Evolutionary conservation across 2,329 filamentous ascomycete genomes (phyloP).

Genomic region (Elsinoe arachidis): DNA sequence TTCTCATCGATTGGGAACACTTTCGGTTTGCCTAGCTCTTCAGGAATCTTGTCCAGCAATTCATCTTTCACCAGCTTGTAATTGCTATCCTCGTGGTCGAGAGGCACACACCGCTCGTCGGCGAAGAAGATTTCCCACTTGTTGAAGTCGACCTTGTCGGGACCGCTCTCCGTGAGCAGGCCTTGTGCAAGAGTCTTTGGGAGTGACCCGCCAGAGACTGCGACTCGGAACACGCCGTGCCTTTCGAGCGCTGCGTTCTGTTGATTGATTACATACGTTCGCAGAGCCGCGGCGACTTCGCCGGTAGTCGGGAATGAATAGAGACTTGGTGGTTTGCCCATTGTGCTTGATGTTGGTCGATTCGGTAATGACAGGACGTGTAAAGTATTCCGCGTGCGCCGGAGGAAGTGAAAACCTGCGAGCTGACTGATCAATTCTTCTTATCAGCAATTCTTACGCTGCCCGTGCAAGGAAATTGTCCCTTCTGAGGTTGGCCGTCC

Average conservation of each 20-base stretch:
- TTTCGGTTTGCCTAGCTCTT: slow-evolving; percentile 53
- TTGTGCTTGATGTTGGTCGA: slow-evolving; percentile 17
- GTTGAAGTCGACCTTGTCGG: slow-evolving; percentile 62
- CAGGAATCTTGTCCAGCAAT: slow-evolving; percentile 78
- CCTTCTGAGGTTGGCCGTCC: neutral
- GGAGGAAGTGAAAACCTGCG: neutral
- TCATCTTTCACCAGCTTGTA: slow-evolving; percentile 81
- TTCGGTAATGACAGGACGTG: neutral
- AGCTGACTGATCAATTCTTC: slow-evolving; percentile 11
- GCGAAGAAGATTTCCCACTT: slow-evolving; percentile 99
- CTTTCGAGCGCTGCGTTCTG: slow-evolving; percentile 73
- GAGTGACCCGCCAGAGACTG: slow-evolving; percentile 86
- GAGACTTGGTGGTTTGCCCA: slow-evolving; percentile 48
- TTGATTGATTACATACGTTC: slow-evolving; percentile 70
- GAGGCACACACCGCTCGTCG: slow-evolving; percentile 88
- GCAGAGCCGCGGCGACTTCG: slow-evolving; percentile 66
- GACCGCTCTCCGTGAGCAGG: slow-evolving; percentile 50
- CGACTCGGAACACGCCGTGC: slow-evolving; percentile 81
- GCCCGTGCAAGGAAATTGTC: slow-evolving; percentile 5
- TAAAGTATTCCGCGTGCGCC: neutral
- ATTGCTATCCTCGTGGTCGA: slow-evolving; percentile 90
- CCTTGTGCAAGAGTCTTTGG: slow-evolving; percentile 81
- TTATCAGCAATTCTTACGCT: neutral
- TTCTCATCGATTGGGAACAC: slow-evolving; percentile 71
- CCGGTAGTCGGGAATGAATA: slow-evolving; percentile 70